These are phyloP conservation scores for Talaromyces proteolyticus DNA, from an alignment of 495 filamentous ascomycete genomes.

Conservation along the genomic window DNA sequence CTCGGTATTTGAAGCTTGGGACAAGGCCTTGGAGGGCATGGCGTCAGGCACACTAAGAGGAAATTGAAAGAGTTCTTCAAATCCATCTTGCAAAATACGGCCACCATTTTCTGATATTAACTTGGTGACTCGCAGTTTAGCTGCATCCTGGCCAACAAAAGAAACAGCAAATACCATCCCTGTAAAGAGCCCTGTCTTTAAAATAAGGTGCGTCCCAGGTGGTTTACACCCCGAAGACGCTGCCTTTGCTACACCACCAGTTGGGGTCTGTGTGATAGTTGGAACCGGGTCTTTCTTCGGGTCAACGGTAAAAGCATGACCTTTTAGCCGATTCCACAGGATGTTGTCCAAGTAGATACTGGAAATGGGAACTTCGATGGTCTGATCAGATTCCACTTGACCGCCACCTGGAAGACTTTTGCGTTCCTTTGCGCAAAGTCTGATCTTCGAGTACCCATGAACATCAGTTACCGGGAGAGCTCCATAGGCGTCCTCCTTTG, in stretches of 20 bases:
- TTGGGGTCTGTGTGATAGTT: conserved; percentile 29
- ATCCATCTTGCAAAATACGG: conserved; percentile 63
- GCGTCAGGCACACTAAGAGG: conserved; percentile 27
- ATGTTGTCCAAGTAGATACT: conserved; percentile 45
- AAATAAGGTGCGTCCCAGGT: conserved; percentile 27
- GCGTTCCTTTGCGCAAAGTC: conserved; percentile 40
- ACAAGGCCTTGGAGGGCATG: conserved; percentile 13
- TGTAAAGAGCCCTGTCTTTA: conserved; percentile 48
- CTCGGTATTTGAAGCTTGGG: conserved; percentile 15
- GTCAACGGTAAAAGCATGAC: conserved; percentile 29
- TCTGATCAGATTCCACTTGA: conserved; percentile 20
- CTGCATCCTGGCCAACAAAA: conserved; percentile 51
- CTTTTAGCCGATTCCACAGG: conserved; percentile 43
- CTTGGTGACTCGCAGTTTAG: conserved; percentile 40
- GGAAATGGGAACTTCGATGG: conserved; percentile 37
- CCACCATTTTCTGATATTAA: conserved; percentile 63
- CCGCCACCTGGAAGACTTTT: conserved; percentile 33
- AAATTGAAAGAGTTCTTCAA: conserved; percentile 74
- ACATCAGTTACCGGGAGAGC: conserved; percentile 37
- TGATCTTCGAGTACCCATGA: conserved; percentile 35
- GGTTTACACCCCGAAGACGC: conserved; percentile 34
- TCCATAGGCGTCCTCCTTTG: conserved; percentile 16
- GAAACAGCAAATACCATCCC: conserved; percentile 81
- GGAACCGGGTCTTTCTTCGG: conserved; percentile 15
- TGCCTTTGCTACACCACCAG: conserved; percentile 33